Evolutionary conservation across 2,329 filamentous ascomycete genomes (phyloP), one percentile per base, ranked within the genome.

Genomic region (Neurospora sp.): DNA sequence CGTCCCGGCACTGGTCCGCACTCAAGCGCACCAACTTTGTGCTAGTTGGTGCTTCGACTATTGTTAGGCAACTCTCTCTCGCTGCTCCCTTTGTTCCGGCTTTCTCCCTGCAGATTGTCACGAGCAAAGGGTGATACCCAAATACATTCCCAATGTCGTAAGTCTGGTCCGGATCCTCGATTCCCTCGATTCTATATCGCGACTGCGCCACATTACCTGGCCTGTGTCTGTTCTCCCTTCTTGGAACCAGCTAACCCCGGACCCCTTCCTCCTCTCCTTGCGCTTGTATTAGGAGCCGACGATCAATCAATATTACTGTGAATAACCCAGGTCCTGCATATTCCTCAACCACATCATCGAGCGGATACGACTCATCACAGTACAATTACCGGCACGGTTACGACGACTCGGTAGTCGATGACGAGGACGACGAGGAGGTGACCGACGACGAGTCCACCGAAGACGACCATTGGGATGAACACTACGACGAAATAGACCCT

Each of bases 401-500:
- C 66, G 72, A 68, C 73, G 77, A 77, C 4, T 76, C 79, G 71
- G 77, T 77, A n/a, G 77, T 72, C 41, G 79, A 79, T 72, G 76
- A 79, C 37, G 79, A 83, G 69, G 78, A 79, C 73, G 77, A 73
- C 3, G 79, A 73, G 77, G 76, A 78, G 66, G 77, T 82, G 28
- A 79, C 82, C 67, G 80, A 82, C 70, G 83, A 84, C 74, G 85
- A 85, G 28, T 76, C 74, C 36, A 79, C 78, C 65, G 76, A 78
- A 38, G 79, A 83, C 52, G 77, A 78, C 72, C 75, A 67, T 33
- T 80, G 74, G 79, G 77, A 76, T 66, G 77, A 82, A 17, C 79
- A 82, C 67, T 80, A 82, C 72, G 84, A 83, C 76, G 85, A 86
- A 41, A 75, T 88, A 72, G 83, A 86, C 2, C 87, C 87, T 15